Evolutionary conservation across 768 basidiomycete genomes (phyloP).

Genomic region (Mrakia hoshinonis): DNA sequence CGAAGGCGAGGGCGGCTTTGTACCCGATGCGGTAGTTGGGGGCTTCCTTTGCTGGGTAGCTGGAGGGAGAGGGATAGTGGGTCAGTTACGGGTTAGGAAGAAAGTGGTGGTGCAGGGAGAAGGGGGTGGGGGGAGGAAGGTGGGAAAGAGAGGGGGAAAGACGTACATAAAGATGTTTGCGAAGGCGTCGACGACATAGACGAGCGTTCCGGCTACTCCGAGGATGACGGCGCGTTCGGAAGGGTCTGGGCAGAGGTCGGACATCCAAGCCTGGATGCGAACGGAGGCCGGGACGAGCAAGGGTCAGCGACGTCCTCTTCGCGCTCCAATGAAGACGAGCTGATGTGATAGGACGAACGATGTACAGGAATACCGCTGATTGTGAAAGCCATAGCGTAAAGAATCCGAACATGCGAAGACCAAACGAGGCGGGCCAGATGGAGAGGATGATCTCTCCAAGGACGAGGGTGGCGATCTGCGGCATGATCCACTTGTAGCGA

Average conservation of each 20-base stretch:
- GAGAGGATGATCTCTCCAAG: not conserved
- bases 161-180: conserved; percentile 30
- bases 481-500: conserved; percentile 30
- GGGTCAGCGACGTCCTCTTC: not conserved
- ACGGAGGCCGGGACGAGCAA: not conserved
- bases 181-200: conserved; percentile 18
- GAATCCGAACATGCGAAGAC: conserved; percentile 32
- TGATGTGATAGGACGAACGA: not conserved
- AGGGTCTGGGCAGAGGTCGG: conserved; percentile 30
- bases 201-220: conserved; percentile 29
- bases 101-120: no score
- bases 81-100: no score
- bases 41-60: conserved; percentile 33
- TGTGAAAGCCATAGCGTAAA: conserved; percentile 32
- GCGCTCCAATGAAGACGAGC: not conserved
- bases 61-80: no score
- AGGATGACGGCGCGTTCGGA: conserved; percentile 31
- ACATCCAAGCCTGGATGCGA: conserved; percentile 32
- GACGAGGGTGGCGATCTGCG: conserved; percentile 24
- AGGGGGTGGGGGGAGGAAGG: not conserved
- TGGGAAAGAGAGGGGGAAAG: not conserved
- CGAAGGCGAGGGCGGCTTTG: conserved; percentile 32
- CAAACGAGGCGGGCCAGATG: conserved; percentile 31
- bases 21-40: conserved; percentile 34
- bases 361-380: conserved; percentile 30